Percentiles rank a stretch among this genome's conserved stretches.
These are phyloP conservation scores for Panaeolus papilionaceus DNA, from an alignment of 768 basidiomycete species.

Conservation along the genomic window DNA sequence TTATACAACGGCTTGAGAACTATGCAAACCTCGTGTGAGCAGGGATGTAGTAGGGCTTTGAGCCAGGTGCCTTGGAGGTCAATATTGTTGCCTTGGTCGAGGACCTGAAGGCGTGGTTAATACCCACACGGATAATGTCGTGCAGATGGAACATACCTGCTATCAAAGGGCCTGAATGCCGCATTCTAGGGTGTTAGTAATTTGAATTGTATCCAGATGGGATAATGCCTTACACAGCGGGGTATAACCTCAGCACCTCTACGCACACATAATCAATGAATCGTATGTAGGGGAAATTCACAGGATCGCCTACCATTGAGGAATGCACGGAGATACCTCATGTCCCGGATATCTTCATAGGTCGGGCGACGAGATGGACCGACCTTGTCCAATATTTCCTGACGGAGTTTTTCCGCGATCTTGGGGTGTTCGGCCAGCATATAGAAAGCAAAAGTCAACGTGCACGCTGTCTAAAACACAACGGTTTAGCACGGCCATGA, in stretches of 20 bases:
- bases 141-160: constrained; percentile 20
- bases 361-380: constrained; percentile 55
- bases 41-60: constrained; percentile 62
- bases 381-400: constrained; percentile 61
- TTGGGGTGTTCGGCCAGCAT: constrained; percentile 58
- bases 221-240: constrained; percentile 49
- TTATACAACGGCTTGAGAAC: background rate
- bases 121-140: background rate
- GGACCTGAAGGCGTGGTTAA: constrained; percentile 34
- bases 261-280: background rate
- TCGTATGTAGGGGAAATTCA: background rate
- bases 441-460: constrained; percentile 49
- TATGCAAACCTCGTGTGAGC: constrained; percentile 48
- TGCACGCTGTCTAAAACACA: constrained; percentile 41
- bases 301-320: constrained; percentile 55
- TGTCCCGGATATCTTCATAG: constrained; percentile 60
- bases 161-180: constrained; percentile 41
- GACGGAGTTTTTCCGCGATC: constrained; percentile 53
- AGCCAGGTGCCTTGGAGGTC: constrained; percentile 48
- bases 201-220: background rate
- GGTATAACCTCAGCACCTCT: constrained; percentile 64
- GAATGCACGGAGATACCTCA: constrained; percentile 70
- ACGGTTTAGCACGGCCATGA: background rate
- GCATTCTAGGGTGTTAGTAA: background rate
- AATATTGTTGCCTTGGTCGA: constrained; percentile 54